Evolutionary conservation across 2,329 filamentous ascomycete genomes (phyloP), one percentile per base, ranked within the genome.

Genomic region (Aureobasidium leucospermi): DNA sequence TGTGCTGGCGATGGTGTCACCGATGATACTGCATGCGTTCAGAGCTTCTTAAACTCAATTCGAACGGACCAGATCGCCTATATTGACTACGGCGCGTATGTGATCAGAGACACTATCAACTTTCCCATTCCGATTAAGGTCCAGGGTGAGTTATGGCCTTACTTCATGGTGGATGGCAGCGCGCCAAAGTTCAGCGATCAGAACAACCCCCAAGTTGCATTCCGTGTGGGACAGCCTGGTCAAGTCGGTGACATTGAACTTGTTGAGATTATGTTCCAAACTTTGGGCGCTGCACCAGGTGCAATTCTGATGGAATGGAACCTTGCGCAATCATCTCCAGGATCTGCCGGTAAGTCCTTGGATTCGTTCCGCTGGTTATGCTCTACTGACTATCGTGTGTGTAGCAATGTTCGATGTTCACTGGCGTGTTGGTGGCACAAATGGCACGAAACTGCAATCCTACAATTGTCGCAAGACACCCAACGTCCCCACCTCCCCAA

Each of bases 1-100:
- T 90, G 89, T 67, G 88, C 84, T 73, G 92, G 92, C 67, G 90
- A 97, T 69, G 93, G 92, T 41, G 73, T 77, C 16, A 87, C 86
- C n/a, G 93, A 96, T 67, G 92, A 96, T 66, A 96, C 92, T 2
- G 82, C 80, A 3, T 87, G 85, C 6, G 85, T 94, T 66, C 90
- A 96, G 70, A 81, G 82, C 59, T 78, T 90, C 39, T 82, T 96
- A 62, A 76, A 92, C 71, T 81, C 75, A 58, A 62, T 63, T 7
- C 79, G 78, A 19, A 67, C 80, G 0, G 82, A 83, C 63, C 74
- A 79, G 60, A 74, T 84, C 23, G 73, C 84, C 3, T 83, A 81
- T 69, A 78, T 84, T 63, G 81, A 84, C 64, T 79, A 82, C 39
- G 81, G 81, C 31, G 79, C 76, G 46, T 84, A 84, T 67, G 69